Percentiles rank a stretch among this genome's conserved stretches.
Evolutionary conservation across 495 filamentous ascomycete genomes (phyloP).

Genomic region (Xylaria scruposa): DNA sequence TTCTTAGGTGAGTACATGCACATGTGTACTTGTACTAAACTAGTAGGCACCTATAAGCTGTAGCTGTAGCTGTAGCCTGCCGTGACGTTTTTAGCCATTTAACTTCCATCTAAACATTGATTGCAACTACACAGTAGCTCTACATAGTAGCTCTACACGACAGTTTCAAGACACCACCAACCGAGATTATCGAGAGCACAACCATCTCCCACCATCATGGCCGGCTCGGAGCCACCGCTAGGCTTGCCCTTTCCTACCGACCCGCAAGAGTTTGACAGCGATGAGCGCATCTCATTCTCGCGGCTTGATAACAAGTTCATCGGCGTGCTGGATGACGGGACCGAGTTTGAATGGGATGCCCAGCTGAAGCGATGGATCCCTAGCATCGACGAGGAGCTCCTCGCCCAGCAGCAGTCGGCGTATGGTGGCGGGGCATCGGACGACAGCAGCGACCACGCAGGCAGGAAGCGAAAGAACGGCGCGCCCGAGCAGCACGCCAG

Average conservation of each 20-base stretch:
- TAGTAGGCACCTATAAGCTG: no score
- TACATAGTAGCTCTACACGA: background rate
- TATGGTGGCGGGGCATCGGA: conserved; percentile 68
- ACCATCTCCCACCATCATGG: conserved; percentile 27
- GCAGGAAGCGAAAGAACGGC: conserved; percentile 76
- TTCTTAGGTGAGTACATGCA: no score
- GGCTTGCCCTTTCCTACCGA: conserved; percentile 70
- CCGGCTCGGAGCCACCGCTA: conserved; percentile 30
- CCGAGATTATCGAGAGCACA: background rate
- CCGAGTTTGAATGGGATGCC: conserved; percentile 82
- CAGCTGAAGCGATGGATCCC: conserved; percentile 80
- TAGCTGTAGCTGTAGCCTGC: background rate
- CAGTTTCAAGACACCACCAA: background rate
- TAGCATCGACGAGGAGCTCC: conserved; percentile 78
- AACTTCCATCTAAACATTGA: background rate
- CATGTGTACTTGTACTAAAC: no score
- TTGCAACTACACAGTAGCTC: background rate
- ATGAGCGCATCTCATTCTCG: conserved; percentile 86
- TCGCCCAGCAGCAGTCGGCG: conserved; percentile 76
- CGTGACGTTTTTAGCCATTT: background rate
- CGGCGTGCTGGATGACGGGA: conserved; percentile 82
- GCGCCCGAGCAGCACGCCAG: conserved; percentile 52
- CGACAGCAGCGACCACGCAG: conserved; percentile 10
- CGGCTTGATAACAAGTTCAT: conserved; percentile 80
- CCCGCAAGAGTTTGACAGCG: conserved; percentile 75